Conservation (phyloP, 768 basidiomycete genomes). For the Cystoderma amianthinum region DNA sequence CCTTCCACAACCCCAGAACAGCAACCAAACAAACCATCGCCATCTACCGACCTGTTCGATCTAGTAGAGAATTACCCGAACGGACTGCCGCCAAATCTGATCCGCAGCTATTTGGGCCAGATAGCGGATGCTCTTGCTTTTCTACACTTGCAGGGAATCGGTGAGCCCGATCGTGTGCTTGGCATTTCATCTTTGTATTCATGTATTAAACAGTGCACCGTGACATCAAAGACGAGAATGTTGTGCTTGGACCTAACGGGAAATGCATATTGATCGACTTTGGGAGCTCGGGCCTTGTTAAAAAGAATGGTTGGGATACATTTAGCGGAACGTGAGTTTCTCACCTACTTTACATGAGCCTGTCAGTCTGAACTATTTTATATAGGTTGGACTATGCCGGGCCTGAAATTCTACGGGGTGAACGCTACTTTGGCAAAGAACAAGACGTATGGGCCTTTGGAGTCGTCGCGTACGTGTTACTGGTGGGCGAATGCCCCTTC, state of each 20-base stretch:
- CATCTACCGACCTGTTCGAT: slow-evolving; percentile 87
- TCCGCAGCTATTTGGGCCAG: slow-evolving; percentile 87
- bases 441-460: slow-evolving; percentile 99
- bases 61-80: slow-evolving; percentile 85
- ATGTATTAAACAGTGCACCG: slow-evolving; percentile 64
- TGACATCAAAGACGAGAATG: slow-evolving; percentile 98
- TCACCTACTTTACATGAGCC: no score
- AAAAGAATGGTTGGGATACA: slow-evolving; percentile 82
- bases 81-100: slow-evolving; percentile 67
- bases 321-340: slow-evolving; percentile 85
- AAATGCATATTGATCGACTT: slow-evolving; percentile 95
- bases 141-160: slow-evolving; percentile 87
- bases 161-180: slow-evolving; percentile 32
- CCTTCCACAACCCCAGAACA: slow-evolving; percentile 55
- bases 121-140: slow-evolving; percentile 88
- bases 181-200: slow-evolving; percentile 5
- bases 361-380: slow-evolving; percentile 8
- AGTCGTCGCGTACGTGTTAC: slow-evolving; percentile 91
- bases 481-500: slow-evolving; percentile 90
- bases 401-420: slow-evolving; percentile 92
- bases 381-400: slow-evolving; percentile 87
- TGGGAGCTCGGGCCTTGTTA: slow-evolving; percentile 84
- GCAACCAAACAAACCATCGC: slow-evolving; percentile 40
- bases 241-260: slow-evolving; percentile 74
- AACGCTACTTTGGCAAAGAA: slow-evolving; percentile 91